Conservation (phyloP, 2,329 filamentous ascomycete genomes). For the Aspergillus vadensis region DNA sequence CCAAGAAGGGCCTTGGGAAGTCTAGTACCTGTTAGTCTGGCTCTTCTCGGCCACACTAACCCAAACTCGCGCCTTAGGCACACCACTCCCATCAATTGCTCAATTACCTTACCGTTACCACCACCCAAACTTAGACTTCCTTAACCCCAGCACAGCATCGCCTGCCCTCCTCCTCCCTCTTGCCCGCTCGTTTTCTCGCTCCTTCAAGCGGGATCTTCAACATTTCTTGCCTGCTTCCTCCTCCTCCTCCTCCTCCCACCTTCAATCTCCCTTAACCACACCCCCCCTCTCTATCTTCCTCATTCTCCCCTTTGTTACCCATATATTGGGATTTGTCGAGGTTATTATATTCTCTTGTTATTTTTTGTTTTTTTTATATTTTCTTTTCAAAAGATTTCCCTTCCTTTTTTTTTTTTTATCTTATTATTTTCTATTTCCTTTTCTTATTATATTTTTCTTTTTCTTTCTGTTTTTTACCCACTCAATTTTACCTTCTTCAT, state of each 20-base stretch:
- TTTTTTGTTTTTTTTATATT: neutral
- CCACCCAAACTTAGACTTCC: neutral
- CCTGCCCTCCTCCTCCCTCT: neutral
- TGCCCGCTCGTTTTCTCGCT: neutral
- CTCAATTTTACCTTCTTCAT: conserved; percentile 4
- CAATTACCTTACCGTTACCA: conserved; percentile 2
- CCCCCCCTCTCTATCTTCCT: neutral
- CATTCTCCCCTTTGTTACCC: conserved; percentile 14
- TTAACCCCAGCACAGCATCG: neutral
- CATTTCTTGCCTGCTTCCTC: conserved; percentile 3
- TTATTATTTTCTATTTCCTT: neutral
- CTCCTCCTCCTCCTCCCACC: neutral
- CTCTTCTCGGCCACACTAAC: conserved; percentile 4
- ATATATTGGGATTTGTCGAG: conserved; percentile 12
- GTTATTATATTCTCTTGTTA: conserved; percentile 2
- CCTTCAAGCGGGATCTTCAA: conserved; percentile 9
- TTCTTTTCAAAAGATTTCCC: too few species aligned
- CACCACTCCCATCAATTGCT: neutral
- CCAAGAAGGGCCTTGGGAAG: conserved; percentile 13
- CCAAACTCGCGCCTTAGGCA: conserved; percentile 11
- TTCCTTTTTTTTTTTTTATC: too few species aligned
- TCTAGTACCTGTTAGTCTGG: conserved; percentile 17
- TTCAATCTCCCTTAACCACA: neutral
- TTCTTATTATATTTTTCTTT: neutral
- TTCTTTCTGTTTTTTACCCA: neutral